phyloP scores from a whole-genome alignment of 1,284 basidiomycete genomes.

The Rhodofomes roseus region DNA sequence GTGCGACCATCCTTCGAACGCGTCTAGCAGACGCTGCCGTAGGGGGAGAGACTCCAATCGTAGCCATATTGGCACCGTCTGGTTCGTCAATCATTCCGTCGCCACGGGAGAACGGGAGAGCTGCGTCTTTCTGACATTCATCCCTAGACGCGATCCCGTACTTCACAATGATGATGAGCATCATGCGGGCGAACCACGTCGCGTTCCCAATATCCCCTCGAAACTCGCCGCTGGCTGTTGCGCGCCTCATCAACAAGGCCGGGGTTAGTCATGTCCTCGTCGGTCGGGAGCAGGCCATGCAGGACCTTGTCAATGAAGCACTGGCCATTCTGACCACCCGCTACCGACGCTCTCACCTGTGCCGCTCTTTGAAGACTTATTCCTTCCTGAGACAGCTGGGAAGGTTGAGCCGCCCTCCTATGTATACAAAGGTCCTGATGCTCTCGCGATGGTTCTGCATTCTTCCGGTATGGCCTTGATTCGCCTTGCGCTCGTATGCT shows the following conservation, averaged over 20 bases:
- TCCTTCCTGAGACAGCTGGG: not conserved
- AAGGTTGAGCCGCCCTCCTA: not conserved
- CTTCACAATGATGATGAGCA: conserved; percentile 21
- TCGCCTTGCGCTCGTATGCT: not conserved
- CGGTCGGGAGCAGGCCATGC: conserved; percentile 22
- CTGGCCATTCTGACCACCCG: not conserved
- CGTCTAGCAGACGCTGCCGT: not conserved
- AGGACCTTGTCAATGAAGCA: conserved; percentile 13
- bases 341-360: conserved; percentile 9
- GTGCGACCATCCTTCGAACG: not conserved
- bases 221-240: conserved; percentile 33
- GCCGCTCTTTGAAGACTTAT: conserved; percentile 21
- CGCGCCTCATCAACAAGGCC: conserved; percentile 29
- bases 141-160: conserved; percentile 30
- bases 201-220: conserved; percentile 36
- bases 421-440: conserved; percentile 7
- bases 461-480: conserved; percentile 23
- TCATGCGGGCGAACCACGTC: conserved; percentile 23
- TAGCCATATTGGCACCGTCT: not conserved
- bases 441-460: conserved; percentile 21
- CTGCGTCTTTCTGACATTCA: not conserved
- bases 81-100: not conserved
- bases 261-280: conserved; percentile 25
- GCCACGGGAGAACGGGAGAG: no score
- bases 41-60: not conserved